These are phyloP conservation scores for Lactarius tabidus DNA, from an alignment of 768 basidiomycete genomes.

Conservation along the genomic window DNA sequence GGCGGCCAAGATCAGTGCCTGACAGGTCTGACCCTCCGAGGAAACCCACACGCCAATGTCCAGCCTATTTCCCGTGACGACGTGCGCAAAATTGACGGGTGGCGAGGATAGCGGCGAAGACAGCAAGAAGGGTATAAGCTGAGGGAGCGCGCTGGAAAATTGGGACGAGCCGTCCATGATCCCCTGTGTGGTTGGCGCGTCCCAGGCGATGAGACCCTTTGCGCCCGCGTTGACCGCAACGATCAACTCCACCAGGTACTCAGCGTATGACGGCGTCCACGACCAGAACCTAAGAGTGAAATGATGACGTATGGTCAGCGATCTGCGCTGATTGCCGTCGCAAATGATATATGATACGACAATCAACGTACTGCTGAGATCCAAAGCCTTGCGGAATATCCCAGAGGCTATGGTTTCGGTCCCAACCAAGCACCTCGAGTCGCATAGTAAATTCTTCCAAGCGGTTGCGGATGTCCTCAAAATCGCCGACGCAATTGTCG, in stretches of 20 bases:
- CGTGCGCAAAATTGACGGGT: conserved; percentile 4
- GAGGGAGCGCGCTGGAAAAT: conserved; percentile 33
- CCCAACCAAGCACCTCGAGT: conserved; percentile 61
- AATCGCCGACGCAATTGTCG: conserved; percentile 62
- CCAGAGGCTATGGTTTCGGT: conserved; percentile 67
- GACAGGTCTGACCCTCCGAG: background rate
- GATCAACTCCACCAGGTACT: conserved; percentile 62
- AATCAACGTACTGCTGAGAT: conserved; percentile 35
- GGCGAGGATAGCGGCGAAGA: conserved; percentile 11
- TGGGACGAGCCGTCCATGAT: conserved; percentile 37
- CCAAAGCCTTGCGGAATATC: conserved; percentile 80
- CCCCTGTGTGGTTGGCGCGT: conserved; percentile 39
- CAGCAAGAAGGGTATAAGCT: conserved; percentile 10
- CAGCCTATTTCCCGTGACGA: conserved; percentile 6
- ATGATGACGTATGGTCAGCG: too few species aligned
- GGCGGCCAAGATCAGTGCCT: conserved; percentile 11
- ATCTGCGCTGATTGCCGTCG: background rate
- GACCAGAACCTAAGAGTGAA: conserved; percentile 49
- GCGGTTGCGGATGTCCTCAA: conserved; percentile 63
- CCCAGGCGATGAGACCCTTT: conserved; percentile 43
- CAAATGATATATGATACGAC: too few species aligned
- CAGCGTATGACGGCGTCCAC: conserved; percentile 60
- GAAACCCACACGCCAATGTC: conserved; percentile 21
- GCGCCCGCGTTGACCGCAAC: conserved; percentile 70
- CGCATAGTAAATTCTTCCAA: conserved; percentile 63